Evolutionary conservation across 2,329 filamentous ascomycete genomes (phyloP).

Genomic region (Fusarium sp.): DNA sequence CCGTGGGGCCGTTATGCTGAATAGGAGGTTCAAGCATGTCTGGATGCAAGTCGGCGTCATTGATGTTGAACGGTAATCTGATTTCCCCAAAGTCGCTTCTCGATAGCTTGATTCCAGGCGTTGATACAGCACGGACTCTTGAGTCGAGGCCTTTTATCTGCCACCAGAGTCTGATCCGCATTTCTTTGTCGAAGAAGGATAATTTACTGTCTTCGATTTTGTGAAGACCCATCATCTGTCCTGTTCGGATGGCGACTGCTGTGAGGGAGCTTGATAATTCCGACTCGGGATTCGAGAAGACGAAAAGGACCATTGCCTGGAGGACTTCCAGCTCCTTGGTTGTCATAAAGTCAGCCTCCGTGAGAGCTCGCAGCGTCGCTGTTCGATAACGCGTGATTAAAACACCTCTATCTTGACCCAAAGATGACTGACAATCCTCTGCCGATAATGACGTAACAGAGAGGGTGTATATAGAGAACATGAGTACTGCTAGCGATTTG

Average conservation of each 20-base stretch:
- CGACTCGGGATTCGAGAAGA: conserved; percentile 47
- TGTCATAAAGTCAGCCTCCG: conserved; percentile 44
- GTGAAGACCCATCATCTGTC: conserved; percentile 46
- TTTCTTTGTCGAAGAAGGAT: conserved; percentile 44
- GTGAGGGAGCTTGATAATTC: conserved; percentile 45
- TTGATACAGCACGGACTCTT: conserved; percentile 10
- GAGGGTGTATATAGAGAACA: conserved; percentile 48
- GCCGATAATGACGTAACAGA: conserved; percentile 40
- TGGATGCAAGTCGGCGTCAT: conserved; percentile 65
- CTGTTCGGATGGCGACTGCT: conserved; percentile 38
- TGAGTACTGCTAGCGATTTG: conserved; percentile 36
- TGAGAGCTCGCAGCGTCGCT: conserved; percentile 42
- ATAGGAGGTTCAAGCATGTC: conserved; percentile 60
- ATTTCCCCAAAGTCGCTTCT: conserved; percentile 26
- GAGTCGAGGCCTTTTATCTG: conserved; percentile 41
- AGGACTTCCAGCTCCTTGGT: conserved; percentile 48
- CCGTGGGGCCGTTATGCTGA: conserved; percentile 63
- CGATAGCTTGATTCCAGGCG: conserved; percentile 4
- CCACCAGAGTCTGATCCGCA: conserved; percentile 48
- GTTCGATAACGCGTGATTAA: conserved; percentile 43
- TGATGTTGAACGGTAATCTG: conserved; percentile 64
- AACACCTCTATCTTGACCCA: conserved; percentile 26
- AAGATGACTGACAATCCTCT: conserved; percentile 22
- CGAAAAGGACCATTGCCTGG: conserved; percentile 48
- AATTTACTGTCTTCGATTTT: conserved; percentile 23